These are phyloP conservation scores for Acrodontium crateriforme DNA, from an alignment of 2,329 filamentous ascomycete species.

Conservation along the genomic window DNA sequence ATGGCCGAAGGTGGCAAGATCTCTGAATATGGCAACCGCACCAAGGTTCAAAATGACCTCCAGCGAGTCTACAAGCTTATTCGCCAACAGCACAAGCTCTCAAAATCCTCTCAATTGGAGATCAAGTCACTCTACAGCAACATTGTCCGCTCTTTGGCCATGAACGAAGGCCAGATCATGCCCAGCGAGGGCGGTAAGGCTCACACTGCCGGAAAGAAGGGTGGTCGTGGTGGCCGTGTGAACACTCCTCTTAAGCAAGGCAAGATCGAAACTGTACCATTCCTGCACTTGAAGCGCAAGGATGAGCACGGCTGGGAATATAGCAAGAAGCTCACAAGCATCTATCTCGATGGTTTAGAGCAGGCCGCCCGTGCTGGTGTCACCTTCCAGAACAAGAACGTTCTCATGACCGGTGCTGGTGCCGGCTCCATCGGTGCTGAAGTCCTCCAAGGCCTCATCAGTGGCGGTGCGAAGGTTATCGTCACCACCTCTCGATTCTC, in stretches of 20 bases:
- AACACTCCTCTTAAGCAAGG: conserved; percentile 52
- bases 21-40: conserved; percentile 94
- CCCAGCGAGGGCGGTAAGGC: conserved; percentile 67
- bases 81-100: conserved; percentile 94
- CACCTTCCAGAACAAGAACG: conserved; percentile 88
- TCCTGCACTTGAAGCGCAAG: conserved; percentile 92
- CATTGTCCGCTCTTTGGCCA: conserved; percentile 81
- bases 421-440: conserved; percentile 96
- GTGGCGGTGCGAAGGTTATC: conserved; percentile 89
- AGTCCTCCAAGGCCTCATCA: conserved; percentile 88
- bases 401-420: conserved; percentile 94
- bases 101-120: conserved; percentile 88
- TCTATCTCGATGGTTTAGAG: conserved; percentile 86
- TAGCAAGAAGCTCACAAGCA: conserved; percentile 91
- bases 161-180: conserved; percentile 97
- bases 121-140: conserved; percentile 93
- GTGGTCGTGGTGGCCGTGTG: conserved; percentile 32
- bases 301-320: conserved; percentile 94
- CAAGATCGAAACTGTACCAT: conserved; percentile 94
- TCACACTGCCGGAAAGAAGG: conserved; percentile 40
- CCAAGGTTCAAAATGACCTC: conserved; percentile 94
- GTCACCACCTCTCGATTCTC: conserved; percentile 97
- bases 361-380: conserved; percentile 76
- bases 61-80: conserved; percentile 96
- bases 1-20: conserved; percentile 99